Base-by-base conservation (phyloP, 345 rosid species). In the Melaleuca alternifolia region DNA sequence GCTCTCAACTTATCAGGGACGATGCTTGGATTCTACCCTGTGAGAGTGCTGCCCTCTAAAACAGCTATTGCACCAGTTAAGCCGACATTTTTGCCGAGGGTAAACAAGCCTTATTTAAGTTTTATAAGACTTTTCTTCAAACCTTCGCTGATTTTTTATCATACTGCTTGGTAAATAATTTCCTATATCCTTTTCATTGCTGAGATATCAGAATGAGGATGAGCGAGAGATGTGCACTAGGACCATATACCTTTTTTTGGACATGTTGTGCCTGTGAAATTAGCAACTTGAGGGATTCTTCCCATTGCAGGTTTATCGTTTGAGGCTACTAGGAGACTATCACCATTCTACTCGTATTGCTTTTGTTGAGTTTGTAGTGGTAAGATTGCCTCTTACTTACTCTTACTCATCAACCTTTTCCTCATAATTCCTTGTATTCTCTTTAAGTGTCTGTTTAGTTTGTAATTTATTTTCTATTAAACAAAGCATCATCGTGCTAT, bases 11-110 rank as follows among this genome's bases (percentile, higher is more conserved):
- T 96, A 83, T 92, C 98, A 1, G 99, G 99, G 71, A 95, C 98
- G 7, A 90, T 95, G 96, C 94, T 96, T 56, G 99, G 99, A 84
- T 96, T 92, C 92, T 96, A 96, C 86, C 99, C 97, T 26, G 95
- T 96, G 48, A 93, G 91, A 88, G 99, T 96, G 87, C 92, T 95
- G 89, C 99, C 99, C 51, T 96, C 98, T 5, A 96, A 95, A 91
- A 95, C 99, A 37, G 99, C 99, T 86, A 96, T 96, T 85, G 99
- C 99, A 62, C 99, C 98, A 20, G 99, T 95, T 87, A 96, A 96
- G 88, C 99, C 98, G 11, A 95, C 98, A 12, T 93, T 95, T 92
- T 92, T 96, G 93, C 98, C 99, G 7, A 93, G 98, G 95, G 99
- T 96, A 85, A 91, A 93, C 85, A 88, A 48, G 28, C 16, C 85